phyloP scores from a whole-genome alignment of 2,329 filamentous ascomycete species.

The Alternaria triticina region DNA sequence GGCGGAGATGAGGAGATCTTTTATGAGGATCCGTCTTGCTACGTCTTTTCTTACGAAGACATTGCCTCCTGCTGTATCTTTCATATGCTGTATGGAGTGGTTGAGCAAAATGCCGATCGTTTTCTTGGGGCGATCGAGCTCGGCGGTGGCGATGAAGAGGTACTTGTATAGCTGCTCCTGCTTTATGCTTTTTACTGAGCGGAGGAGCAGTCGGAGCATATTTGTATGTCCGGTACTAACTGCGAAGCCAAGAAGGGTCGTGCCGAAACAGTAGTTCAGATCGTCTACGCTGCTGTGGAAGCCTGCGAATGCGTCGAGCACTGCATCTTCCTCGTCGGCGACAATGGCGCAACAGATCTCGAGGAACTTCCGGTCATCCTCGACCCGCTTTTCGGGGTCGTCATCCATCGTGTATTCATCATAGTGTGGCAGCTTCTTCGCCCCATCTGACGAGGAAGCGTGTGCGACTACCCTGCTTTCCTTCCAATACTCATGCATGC shows the following conservation, averaged over 20 bases:
- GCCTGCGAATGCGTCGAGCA: not conserved
- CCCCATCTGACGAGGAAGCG: too few species aligned
- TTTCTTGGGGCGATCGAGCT: too few species aligned
- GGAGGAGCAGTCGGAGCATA: not conserved
- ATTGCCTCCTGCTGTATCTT: not conserved
- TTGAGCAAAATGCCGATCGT: not conserved
- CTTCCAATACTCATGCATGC: not conserved
- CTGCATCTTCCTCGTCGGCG: not conserved
- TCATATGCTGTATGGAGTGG: not conserved
- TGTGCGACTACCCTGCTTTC: not conserved
- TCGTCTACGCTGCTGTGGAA: not conserved
- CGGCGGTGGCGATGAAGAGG: not conserved
- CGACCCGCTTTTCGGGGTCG: not conserved
- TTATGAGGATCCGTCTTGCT: not conserved
- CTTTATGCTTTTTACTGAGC: not conserved
- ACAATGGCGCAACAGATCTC: not conserved
- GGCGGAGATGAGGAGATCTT: not conserved
- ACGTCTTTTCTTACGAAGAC: not conserved
- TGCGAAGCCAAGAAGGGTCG: not conserved
- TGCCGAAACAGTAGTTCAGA: not conserved
- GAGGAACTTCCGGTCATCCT: not conserved
- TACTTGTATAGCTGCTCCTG: not conserved
- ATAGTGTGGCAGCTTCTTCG: not conserved
- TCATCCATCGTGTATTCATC: not conserved
- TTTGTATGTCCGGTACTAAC: too few species aligned